These are phyloP conservation scores for Lepraria neglecta DNA, from an alignment of 495 filamentous ascomycete genomes.

Conservation along the genomic window DNA sequence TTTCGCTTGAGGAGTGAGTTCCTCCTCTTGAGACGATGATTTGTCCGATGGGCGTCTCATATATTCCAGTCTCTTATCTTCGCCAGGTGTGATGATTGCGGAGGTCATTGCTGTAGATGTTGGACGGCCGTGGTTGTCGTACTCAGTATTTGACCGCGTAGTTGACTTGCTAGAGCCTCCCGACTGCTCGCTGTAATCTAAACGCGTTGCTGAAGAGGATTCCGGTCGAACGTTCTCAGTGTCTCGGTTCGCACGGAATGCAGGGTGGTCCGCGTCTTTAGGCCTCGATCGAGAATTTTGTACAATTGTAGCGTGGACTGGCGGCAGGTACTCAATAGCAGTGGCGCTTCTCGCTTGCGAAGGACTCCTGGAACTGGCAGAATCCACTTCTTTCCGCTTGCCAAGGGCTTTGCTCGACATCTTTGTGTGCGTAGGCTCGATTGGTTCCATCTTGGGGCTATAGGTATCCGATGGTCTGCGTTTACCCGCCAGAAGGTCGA, in stretches of 20 bases:
- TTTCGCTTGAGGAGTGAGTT: slow-evolving; percentile 19
- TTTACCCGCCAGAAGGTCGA: slow-evolving; percentile 14
- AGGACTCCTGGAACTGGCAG: neutral
- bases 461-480: slow-evolving; percentile 19
- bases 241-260: slow-evolving; percentile 17
- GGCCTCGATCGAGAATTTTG: slow-evolving; percentile 11
- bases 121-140: slow-evolving; percentile 22
- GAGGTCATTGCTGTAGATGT: slow-evolving; percentile 29
- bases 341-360: slow-evolving; percentile 13
- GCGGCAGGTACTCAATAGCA: slow-evolving; percentile 15
- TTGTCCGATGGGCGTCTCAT: slow-evolving; percentile 14
- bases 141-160: slow-evolving; percentile 27
- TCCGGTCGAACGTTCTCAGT: slow-evolving; percentile 22
- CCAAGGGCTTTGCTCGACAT: slow-evolving; percentile 11
- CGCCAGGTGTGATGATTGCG: slow-evolving; percentile 21
- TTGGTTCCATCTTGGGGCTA: slow-evolving; percentile 11
- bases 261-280: slow-evolving; percentile 15
- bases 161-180: slow-evolving; percentile 27
- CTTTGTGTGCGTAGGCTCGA: slow-evolving; percentile 16
- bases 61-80: slow-evolving; percentile 19
- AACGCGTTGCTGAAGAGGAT: slow-evolving; percentile 26
- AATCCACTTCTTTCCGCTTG: slow-evolving; percentile 8
- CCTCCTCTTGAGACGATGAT: slow-evolving; percentile 11
- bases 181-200: slow-evolving; percentile 25
- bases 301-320: slow-evolving; percentile 26